Evolutionary conservation across 352 stramenopile genomes (phyloP).

Genomic region (Phytophthora podocarpi): DNA sequence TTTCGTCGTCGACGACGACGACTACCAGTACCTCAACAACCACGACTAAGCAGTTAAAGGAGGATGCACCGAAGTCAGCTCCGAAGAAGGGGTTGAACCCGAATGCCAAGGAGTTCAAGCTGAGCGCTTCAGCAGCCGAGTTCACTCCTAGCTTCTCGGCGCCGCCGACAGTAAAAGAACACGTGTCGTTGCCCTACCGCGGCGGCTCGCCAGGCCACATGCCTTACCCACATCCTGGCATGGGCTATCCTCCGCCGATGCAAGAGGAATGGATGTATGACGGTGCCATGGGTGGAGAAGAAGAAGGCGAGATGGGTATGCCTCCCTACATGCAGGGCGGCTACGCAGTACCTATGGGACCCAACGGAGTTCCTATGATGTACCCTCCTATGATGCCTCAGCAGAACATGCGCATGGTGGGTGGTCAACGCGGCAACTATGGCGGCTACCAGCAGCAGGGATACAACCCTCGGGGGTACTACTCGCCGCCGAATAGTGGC

Average conservation of each 20-base stretch:
- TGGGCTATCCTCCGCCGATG: slow-evolving; percentile 50
- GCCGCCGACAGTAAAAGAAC: slow-evolving; percentile 24
- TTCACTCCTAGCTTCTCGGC: slow-evolving; percentile 76
- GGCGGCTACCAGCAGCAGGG: slow-evolving; percentile 59
- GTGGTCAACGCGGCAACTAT: slow-evolving; percentile 45
- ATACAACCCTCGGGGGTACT: slow-evolving; percentile 69
- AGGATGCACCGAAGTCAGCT: slow-evolving; percentile 18
- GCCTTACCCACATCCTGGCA: slow-evolving; percentile 45
- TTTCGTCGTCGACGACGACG: slow-evolving; percentile 10
- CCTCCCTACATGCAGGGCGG: slow-evolving; percentile 58
- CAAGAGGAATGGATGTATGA: slow-evolving; percentile 86
- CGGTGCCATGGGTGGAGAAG: slow-evolving; percentile 36
- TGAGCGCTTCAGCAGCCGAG: slow-evolving; percentile 58
- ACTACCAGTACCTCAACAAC: slow-evolving; percentile 15
- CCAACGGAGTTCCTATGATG: slow-evolving; percentile 68
- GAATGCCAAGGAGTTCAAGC: slow-evolving; percentile 89
- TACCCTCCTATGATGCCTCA: slow-evolving; percentile 76
- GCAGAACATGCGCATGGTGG: slow-evolving; percentile 60
- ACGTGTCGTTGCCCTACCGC: slow-evolving; percentile 58
- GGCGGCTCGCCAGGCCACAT: slow-evolving; percentile 38
- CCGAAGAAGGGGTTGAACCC: slow-evolving; percentile 82
- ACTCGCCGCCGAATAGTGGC: slow-evolving; percentile 51
- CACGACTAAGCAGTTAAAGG: slow-evolving; percentile 19
- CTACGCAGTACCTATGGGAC: slow-evolving; percentile 68
- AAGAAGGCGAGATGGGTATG: slow-evolving; percentile 54